A percentile compares a stretch with the other conserved stretches of the same genome.
Evolutionary conservation across 1,284 basidiomycete species (phyloP).

Genomic region (Trichosporon inkin): DNA sequence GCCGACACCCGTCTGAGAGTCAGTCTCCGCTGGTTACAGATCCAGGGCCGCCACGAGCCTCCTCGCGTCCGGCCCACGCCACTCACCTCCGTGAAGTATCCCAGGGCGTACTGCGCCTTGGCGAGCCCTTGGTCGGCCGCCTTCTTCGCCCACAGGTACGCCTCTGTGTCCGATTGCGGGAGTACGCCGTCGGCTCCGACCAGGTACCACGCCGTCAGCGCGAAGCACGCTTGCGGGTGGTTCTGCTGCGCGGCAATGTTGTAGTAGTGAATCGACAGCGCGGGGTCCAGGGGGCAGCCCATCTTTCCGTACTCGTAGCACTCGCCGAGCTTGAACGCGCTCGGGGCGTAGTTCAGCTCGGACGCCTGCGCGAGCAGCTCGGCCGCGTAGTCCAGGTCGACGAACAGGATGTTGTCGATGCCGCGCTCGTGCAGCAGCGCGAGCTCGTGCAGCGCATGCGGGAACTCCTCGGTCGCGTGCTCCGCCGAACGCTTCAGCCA

Average conservation of each 20-base stretch:
- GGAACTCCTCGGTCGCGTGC: conserved; percentile 88
- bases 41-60: not conserved
- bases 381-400: conserved; percentile 90
- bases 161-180: conserved; percentile 96
- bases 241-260: conserved; percentile 97
- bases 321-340: conserved; percentile 91
- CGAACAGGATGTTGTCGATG: conserved; percentile 93
- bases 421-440: conserved; percentile 92
- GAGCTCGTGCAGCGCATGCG: conserved; percentile 92
- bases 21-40: not conserved
- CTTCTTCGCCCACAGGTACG: conserved; percentile 88
- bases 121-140: conserved; percentile 82
- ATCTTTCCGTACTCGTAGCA: conserved; percentile 99
- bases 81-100: conserved; percentile 83
- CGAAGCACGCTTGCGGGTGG: conserved; percentile 96
- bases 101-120: conserved; percentile 94
- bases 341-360: conserved; percentile 93
- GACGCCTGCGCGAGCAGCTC: conserved; percentile 92
- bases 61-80: not conserved
- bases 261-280: conserved; percentile 98
- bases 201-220: conserved; percentile 97
- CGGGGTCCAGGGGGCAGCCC: conserved; percentile 96
- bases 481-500: conserved; percentile 97
- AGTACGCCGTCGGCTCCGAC: conserved; percentile 96
- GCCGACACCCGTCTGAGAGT: conserved; percentile 68